Evolutionary conservation across 495 filamentous ascomycete genomes (phyloP).

Genomic region (Daldinia vernicosa): DNA sequence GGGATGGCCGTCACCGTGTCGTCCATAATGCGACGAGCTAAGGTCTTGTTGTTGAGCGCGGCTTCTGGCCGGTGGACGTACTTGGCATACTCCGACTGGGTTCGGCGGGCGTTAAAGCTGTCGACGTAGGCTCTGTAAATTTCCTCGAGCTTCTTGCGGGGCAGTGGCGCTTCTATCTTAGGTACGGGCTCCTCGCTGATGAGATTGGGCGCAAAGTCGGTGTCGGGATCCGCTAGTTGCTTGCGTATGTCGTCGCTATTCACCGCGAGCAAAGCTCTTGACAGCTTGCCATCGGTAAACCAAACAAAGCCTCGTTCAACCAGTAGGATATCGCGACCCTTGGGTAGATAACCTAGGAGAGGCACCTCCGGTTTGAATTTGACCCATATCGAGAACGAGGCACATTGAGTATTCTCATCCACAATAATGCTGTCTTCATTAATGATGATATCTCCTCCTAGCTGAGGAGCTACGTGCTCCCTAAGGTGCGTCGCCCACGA

Average conservation of each 20-base stretch:
- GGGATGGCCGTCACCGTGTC: slow-evolving; percentile 33
- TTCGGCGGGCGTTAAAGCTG: slow-evolving; percentile 23
- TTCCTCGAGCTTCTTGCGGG: slow-evolving; percentile 26
- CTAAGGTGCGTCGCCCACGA: slow-evolving; percentile 26
- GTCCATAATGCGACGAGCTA: slow-evolving; percentile 29
- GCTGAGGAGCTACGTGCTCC: slow-evolving; percentile 25
- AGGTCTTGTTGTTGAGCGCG: slow-evolving; percentile 25
- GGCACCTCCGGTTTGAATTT: slow-evolving; percentile 31
- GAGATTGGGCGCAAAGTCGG: slow-evolving; percentile 15
- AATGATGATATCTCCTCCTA: slow-evolving; percentile 31
- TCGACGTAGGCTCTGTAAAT: slow-evolving; percentile 28
- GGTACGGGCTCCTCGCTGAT: slow-evolving; percentile 33
- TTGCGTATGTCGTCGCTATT: slow-evolving; percentile 37
- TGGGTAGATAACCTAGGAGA: slow-evolving; percentile 26
- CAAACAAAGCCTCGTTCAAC: slow-evolving; percentile 34
- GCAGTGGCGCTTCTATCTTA: slow-evolving; percentile 7
- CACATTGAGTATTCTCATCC: slow-evolving; percentile 28
- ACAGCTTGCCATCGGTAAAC: slow-evolving; percentile 35
- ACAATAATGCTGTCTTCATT: slow-evolving; percentile 36
- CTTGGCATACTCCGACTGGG: slow-evolving; percentile 24
- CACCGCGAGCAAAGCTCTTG: slow-evolving; percentile 26
- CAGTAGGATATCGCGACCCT: slow-evolving; percentile 25
- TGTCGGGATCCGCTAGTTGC: slow-evolving; percentile 23
- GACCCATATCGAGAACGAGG: slow-evolving; percentile 30
- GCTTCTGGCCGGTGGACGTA: slow-evolving; percentile 26